Base-by-base conservation (phyloP, 805 yeast genomes). In the Metschnikowia rubicola region DNA sequence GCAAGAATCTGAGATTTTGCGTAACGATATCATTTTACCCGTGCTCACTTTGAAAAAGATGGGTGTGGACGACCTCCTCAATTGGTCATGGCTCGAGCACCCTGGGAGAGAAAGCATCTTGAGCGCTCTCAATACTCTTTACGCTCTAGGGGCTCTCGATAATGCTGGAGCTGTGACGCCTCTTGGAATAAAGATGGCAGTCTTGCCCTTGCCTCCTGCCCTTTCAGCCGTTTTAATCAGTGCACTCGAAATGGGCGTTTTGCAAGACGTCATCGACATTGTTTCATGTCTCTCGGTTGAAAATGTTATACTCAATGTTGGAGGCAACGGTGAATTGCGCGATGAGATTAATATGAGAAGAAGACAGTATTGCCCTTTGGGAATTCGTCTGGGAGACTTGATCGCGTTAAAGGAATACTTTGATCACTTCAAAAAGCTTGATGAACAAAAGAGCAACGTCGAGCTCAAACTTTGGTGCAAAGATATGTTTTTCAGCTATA, bases 251-350 rank as follows among this genome's bases (percentile, higher is more conserved):
- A 73, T 69, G 17, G 74, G 76, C 1, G 81, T 86, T 39, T 66
- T 89, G 6, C 67, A 68, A 2, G 79, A 84, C 1, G 96, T 88
- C 1, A 74, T 92, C 28, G 98, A 92, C 61, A 88, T 94, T 44
- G 95, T 88, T 2, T 82, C 98, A 0, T 92, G 98, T 66, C 74
- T 94, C 21, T 88, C 96, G 12, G 97, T 94, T 6, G 97, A 92
- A 56, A 94, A 92, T 60, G 73, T 94, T 58, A 65, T 94, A 26
- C 60, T 88, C 57, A 88, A 86, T 52, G 96, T 97, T 1, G 64
- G 65, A 8, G 63, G 70, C 7, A 75, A 83, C 41, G 83, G 86
- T 2, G 96, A 90, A 44, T 70, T 74, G 44, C 74, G 98, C 51
- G 97, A 94, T 57, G 96, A 86, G 49, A 79, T 92, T 17, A 88